phyloP scores from a whole-genome alignment of 805 yeast genomes.

The Saccharomycodes ludwigii region DNA sequence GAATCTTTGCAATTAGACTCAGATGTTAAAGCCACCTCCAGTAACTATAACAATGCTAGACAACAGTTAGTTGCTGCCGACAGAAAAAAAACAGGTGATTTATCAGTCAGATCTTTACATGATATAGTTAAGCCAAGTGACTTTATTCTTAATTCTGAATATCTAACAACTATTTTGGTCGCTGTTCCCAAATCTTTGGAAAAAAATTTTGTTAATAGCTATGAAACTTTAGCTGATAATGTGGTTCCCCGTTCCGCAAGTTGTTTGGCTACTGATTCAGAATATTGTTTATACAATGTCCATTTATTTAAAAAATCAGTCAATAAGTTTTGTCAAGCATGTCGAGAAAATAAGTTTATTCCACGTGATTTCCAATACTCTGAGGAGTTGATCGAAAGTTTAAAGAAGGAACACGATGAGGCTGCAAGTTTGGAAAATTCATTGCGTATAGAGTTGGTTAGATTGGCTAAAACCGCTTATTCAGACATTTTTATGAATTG shows the following conservation, averaged over 20 bases:
- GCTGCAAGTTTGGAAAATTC: conserved; percentile 66
- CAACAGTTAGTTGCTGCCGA: conserved; percentile 79
- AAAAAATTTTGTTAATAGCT: conserved; percentile 48
- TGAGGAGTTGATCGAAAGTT: conserved; percentile 56
- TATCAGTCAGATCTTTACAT: conserved; percentile 82
- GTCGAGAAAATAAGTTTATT: conserved; percentile 79
- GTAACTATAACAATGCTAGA: conserved; percentile 69
- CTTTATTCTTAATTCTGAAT: conserved; percentile 76
- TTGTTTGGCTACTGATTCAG: conserved; percentile 57
- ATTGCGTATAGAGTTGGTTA: conserved; percentile 61
- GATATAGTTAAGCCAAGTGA: conserved; percentile 75
- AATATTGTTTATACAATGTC: conserved; percentile 60
- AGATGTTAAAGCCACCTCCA: conserved; percentile 70
- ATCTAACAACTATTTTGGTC: conserved; percentile 70
- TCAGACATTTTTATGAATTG: conserved; percentile 74
- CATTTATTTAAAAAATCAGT: conserved; percentile 77
- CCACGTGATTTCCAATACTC: conserved; percentile 89
- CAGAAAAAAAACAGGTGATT: conserved; percentile 86
- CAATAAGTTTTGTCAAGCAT: conserved; percentile 51
- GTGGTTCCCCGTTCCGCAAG: conserved; percentile 89
- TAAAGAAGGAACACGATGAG: conserved; percentile 67
- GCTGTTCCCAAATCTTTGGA: conserved; percentile 70
- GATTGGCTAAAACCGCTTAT: conserved; percentile 83
- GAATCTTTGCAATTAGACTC: conserved; percentile 77
- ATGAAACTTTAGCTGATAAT: conserved; percentile 67